Evolutionary conservation across 1,284 basidiomycete genomes (phyloP).

Genomic region (Pyrrhoderma lamaoense): DNA sequence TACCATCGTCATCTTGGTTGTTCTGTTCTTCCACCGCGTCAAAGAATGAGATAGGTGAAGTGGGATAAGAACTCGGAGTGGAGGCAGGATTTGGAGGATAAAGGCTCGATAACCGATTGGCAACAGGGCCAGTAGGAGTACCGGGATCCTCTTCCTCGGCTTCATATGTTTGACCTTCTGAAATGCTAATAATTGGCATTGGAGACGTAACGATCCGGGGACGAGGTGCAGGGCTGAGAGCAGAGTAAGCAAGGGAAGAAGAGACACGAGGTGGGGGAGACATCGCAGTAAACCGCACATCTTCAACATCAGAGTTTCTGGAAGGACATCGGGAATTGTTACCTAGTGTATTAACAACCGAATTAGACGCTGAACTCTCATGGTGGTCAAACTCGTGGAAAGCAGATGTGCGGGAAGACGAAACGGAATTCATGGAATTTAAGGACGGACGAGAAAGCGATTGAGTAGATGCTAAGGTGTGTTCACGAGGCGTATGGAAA

Average conservation of each 20-base stretch:
- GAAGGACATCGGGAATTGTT: conserved; percentile 42
- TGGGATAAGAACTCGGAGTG: conserved; percentile 39
- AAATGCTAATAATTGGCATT: neutral
- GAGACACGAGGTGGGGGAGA: conserved; percentile 51
- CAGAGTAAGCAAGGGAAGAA: conserved; percentile 24
- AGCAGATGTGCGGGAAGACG: conserved; percentile 45
- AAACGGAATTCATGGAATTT: conserved; percentile 39
- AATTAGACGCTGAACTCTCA: conserved; percentile 13
- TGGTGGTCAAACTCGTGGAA: conserved; percentile 26
- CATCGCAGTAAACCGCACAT: conserved; percentile 32
- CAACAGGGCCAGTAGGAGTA: neutral
- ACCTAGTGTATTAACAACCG: conserved; percentile 12
- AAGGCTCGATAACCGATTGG: neutral
- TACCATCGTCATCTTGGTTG: conserved; percentile 58
- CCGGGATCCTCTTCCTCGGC: conserved; percentile 7
- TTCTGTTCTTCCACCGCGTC: conserved; percentile 61
- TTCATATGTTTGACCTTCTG: neutral
- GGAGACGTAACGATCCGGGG: conserved; percentile 15
- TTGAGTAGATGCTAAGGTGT: conserved; percentile 19
- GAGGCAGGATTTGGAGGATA: neutral
- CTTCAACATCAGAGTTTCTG: conserved; percentile 41
- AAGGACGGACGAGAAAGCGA: conserved; percentile 30
- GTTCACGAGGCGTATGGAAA: conserved; percentile 21
- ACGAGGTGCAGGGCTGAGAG: conserved; percentile 19
- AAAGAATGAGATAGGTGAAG: conserved; percentile 64